A percentile compares a stretch with the other conserved stretches of the same genome.
Conservation (phyloP, 139 green algal genomes). For the Pleodorina starrii region DNA sequence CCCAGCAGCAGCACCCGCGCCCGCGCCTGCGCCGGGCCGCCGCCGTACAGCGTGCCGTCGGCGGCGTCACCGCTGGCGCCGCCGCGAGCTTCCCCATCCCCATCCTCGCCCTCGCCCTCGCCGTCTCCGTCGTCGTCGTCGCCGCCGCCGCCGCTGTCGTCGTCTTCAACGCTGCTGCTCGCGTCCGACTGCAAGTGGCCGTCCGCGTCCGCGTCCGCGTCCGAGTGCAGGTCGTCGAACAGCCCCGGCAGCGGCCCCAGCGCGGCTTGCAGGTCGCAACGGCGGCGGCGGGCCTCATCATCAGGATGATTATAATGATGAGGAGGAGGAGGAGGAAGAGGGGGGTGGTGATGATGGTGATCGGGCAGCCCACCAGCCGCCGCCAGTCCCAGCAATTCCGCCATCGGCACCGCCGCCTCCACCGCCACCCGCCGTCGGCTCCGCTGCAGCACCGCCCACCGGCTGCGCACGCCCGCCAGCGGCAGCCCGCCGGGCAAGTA, state of each 20-base stretch:
- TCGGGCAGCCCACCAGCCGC: no score
- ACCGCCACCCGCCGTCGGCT: background rate
- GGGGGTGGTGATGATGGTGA: no score
- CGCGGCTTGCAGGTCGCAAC: background rate
- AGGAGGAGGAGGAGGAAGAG: no score
- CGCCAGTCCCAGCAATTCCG: slow-evolving; percentile 1
- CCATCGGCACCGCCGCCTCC: slow-evolving; percentile 24
- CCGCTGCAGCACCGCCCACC: background rate
- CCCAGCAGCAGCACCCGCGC: background rate
- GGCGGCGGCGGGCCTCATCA: no score
- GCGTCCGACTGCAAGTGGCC: background rate
- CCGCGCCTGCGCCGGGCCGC: no score
- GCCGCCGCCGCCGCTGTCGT: background rate
- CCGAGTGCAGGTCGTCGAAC: background rate
- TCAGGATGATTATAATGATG: no score
- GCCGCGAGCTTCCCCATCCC: background rate
- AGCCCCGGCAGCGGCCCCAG: slow-evolving; percentile 26
- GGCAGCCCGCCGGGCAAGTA: background rate
- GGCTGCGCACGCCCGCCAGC: background rate
- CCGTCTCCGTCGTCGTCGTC: background rate
- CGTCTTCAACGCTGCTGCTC: background rate
- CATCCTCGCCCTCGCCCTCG: background rate
- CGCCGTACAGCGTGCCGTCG: no score
- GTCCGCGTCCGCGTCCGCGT: background rate
- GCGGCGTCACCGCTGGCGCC: background rate